Percentiles rank a stretch among this genome's conserved stretches.
These are phyloP conservation scores for Blastobotrys illinoisensis DNA, from an alignment of 1,139 yeast genomes.

Conservation along the genomic window DNA sequence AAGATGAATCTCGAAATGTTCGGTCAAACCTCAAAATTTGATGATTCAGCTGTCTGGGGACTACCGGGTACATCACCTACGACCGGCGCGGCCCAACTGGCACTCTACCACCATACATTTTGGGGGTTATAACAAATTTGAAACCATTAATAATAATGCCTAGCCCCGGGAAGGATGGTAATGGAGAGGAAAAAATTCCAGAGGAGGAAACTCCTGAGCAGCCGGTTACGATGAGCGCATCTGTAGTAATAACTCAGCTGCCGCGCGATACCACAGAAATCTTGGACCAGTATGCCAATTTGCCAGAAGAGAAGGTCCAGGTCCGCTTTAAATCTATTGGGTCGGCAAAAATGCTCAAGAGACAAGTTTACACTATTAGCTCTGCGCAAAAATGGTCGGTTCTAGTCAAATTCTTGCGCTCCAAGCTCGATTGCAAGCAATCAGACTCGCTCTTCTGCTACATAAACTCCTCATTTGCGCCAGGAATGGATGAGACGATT, in stretches of 20 bases:
- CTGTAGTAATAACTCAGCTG: conserved; percentile 28
- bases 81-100: neutral
- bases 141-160: neutral
- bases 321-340: conserved; percentile 37
- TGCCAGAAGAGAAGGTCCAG: conserved; percentile 21
- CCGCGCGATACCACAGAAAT: conserved; percentile 29
- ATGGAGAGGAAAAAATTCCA: conserved; percentile 19
- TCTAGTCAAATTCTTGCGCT: conserved; percentile 33
- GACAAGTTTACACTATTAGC: conserved; percentile 33
- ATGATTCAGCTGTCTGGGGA: neutral
- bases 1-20: conserved; percentile 1
- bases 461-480: conserved; percentile 37
- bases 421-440: conserved; percentile 30
- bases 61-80: neutral
- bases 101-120: neutral
- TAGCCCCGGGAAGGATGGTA: neutral
- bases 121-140: too few species aligned
- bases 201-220: conserved; percentile 28
- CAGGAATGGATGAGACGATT: conserved; percentile 34
- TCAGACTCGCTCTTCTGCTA: conserved; percentile 35
- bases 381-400: conserved; percentile 34
- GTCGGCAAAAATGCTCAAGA: conserved; percentile 34
- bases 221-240: conserved; percentile 29
- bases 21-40: neutral
- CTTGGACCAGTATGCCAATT: conserved; percentile 24